A percentile compares a stretch with the other conserved stretches of the same genome.
Evolutionary conservation across 2,329 filamentous ascomycete species (phyloP).

Genomic region (Fusarium sambucinum): DNA sequence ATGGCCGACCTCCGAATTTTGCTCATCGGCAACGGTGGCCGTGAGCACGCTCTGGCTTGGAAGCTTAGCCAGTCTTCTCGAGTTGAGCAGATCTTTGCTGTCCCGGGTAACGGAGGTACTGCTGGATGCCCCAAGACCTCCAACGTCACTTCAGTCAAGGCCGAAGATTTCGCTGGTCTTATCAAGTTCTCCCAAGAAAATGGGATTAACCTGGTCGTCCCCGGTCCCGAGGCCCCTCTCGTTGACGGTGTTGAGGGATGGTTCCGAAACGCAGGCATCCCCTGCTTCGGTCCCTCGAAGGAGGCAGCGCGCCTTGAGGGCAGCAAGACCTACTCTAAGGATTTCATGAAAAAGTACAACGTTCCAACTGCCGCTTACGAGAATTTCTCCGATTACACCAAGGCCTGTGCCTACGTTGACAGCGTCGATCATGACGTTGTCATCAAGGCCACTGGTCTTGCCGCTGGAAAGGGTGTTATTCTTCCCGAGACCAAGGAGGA

Average conservation of each 20-base stretch:
- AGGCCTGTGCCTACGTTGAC: slow-evolving; percentile 80
- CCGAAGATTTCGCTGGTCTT: slow-evolving; percentile 82
- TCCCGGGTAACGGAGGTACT: slow-evolving; percentile 90
- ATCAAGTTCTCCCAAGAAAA: slow-evolving; percentile 80
- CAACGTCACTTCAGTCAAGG: slow-evolving; percentile 77
- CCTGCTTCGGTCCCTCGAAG: slow-evolving; percentile 87
- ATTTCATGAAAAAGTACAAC: slow-evolving; percentile 92
- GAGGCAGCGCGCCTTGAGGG: slow-evolving; percentile 92
- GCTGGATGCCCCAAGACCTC: slow-evolving; percentile 75
- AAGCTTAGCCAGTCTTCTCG: slow-evolving; percentile 86
- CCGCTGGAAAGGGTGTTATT: slow-evolving; percentile 95
- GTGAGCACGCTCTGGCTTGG: slow-evolving; percentile 95
- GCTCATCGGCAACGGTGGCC: slow-evolving; percentile 91
- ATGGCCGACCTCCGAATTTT: slow-evolving; percentile 73
- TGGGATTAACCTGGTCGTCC: slow-evolving; percentile 83
- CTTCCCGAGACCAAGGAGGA: slow-evolving; percentile 86
- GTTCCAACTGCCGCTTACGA: slow-evolving; percentile 93
- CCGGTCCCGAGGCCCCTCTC: slow-evolving; percentile 92
- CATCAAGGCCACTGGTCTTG: slow-evolving; percentile 93
- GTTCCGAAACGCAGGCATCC: slow-evolving; percentile 80
- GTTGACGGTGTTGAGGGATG: slow-evolving; percentile 89
- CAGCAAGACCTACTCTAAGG: slow-evolving; percentile 96
- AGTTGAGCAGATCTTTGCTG: slow-evolving; percentile 79
- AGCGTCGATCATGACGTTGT: slow-evolving; percentile 79
- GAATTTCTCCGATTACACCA: slow-evolving; percentile 84